Percentiles rank a stretch among this genome's conserved stretches.
These are phyloP conservation scores for Excoecaria cochinchinensis DNA, from an alignment of 345 rosid species.

Conservation along the genomic window DNA sequence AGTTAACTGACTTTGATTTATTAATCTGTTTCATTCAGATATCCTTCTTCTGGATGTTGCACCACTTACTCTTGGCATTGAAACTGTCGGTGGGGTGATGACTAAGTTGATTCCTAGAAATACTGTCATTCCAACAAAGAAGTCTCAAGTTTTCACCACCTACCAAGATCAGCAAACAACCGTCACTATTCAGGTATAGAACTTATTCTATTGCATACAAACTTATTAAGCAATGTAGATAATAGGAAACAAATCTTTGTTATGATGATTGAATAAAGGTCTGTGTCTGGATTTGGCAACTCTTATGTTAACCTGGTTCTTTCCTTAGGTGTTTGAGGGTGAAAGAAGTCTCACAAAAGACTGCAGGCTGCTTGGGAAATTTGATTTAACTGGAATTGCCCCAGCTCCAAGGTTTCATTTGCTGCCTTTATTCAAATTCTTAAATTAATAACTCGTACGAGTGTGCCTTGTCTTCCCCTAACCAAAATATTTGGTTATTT, in stretches of 20 bases:
- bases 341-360: slow-evolving; percentile 2
- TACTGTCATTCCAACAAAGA: neutral
- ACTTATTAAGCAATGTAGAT: neutral
- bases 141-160: slow-evolving; percentile 2
- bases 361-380: neutral
- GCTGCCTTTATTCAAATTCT: too few relatives aligned
- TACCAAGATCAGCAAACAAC: slow-evolving; percentile 5
- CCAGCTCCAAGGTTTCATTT: slow-evolving; percentile 15
- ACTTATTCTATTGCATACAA: neutral
- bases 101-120: neutral
- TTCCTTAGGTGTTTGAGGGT: neutral
- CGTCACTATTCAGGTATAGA: neutral
- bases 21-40: neutral
- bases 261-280: too few relatives aligned
- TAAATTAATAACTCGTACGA: neutral
- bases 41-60: neutral
- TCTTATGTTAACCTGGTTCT: neutral
- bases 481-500: neutral
- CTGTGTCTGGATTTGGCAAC: neutral
- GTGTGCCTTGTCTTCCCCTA: neutral
- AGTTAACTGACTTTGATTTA: neutral
- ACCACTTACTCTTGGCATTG: neutral
- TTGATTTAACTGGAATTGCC: neutral
- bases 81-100: slow-evolving; percentile 3
- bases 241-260: neutral